Evolutionary conservation across 2,329 filamentous ascomycete species (phyloP), one percentile per base, ranked within the genome.

Genomic region (Capronia epimyces): DNA sequence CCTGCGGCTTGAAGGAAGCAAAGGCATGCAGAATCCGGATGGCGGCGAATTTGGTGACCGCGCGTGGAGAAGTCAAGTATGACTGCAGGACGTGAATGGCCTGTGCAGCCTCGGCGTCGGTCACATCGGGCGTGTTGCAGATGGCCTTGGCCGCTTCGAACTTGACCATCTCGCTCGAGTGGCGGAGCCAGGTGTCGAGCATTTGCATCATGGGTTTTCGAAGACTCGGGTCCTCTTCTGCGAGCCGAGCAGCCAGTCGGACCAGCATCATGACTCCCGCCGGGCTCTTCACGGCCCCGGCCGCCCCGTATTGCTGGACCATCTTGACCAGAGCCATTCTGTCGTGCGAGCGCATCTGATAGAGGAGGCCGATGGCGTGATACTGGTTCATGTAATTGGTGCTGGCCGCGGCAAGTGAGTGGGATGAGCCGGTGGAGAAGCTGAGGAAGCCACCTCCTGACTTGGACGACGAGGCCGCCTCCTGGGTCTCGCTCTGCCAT

Each of bases 141-240:
- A 98, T 95, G 46, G 91, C 91, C 78, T 97, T 97, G 58, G 93
- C 93, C 47, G 93, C 93, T 73, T 98, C 93, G 62, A 98, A 96
- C 75, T 96, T 97, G 72, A 98, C 90, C 89, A 95, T 95, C 70
- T 97, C 93, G 71, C 89, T 95, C 84, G 98, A 97, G 72, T 97
- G 91, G 68, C 90, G 83, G 69, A 98, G 75, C 91, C 91, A 97
- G 65, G 89, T 87, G 68, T 97, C 91, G 63, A 98, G 80, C 60
- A 98, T 81, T 71, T 90, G 84, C 81, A 95, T 93, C 93, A 98
- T 98, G 53, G 90, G 89, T 74, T 87, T 94, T 62, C 91, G 79
- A 65, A 97, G 78, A 60, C 88, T 85, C 32, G 82, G 79, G 64
- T 98, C 93, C 66, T 98, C 93, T 68, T 95, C 89, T 25, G 91